Evolutionary conservation across 2,329 filamentous ascomycete species (phyloP).

Genomic region (Colletotrichum caudatum): DNA sequence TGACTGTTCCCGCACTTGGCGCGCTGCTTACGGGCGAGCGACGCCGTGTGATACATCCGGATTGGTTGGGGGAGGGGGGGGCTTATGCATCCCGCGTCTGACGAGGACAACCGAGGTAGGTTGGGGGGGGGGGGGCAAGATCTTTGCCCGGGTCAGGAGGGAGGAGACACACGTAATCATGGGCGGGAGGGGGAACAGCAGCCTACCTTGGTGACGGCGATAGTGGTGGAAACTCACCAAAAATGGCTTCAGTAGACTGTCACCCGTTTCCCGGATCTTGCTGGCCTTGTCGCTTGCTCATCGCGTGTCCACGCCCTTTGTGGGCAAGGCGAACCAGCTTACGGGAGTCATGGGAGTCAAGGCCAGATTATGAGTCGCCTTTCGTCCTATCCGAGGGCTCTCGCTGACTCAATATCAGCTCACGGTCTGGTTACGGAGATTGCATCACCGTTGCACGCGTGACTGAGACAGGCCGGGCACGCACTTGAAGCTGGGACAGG

Average conservation of each 20-base stretch:
- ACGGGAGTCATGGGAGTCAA: too few species aligned
- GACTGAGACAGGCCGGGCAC: too few species aligned
- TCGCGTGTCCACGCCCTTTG: background rate
- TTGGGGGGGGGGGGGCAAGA: background rate
- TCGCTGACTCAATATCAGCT: constrained; percentile 6
- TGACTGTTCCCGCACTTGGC: background rate
- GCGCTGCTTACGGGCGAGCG: background rate
- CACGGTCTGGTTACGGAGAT: background rate
- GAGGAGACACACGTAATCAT: constrained; percentile 6
- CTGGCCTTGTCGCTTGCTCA: background rate
- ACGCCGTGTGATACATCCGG: background rate
- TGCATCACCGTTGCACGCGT: background rate
- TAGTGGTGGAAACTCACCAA: background rate
- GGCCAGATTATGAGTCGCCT: background rate
- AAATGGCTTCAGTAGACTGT: background rate
- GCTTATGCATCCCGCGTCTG: constrained; percentile 9
- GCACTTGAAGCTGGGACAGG: background rate
- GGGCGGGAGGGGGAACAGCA: background rate
- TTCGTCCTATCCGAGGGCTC: background rate
- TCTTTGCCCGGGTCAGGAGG: background rate
- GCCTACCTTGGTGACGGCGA: background rate
- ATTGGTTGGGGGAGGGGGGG: background rate
- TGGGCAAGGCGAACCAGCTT: background rate
- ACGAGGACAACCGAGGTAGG: background rate
- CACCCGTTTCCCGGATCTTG: background rate